phyloP scores from a whole-genome alignment of 495 filamentous ascomycete genomes.

The Penicillium nucicola region DNA sequence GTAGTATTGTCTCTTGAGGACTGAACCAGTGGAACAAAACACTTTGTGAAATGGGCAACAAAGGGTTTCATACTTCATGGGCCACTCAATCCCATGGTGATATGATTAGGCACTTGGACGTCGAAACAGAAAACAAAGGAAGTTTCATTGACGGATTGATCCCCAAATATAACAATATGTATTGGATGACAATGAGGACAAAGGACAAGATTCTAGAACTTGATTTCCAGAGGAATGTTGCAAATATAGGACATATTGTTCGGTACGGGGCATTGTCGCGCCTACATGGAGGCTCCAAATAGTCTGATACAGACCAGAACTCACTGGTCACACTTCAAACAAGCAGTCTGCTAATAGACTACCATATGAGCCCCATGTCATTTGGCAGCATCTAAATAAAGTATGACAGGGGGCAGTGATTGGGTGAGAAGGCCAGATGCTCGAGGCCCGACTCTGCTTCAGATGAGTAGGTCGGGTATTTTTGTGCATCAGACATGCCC shows the following conservation, averaged over 20 bases:
- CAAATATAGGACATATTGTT: slow-evolving; percentile 16
- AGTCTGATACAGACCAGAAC: background rate
- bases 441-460: slow-evolving; percentile 4
- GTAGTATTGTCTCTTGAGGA: too few relatives aligned
- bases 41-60: too few relatives aligned
- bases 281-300: slow-evolving; percentile 13
- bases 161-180: slow-evolving; percentile 2
- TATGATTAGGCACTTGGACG: background rate
- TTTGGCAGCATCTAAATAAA: background rate
- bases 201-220: background rate
- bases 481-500: slow-evolving; percentile 14
- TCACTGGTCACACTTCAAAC: slow-evolving; percentile 12
- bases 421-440: slow-evolving; percentile 15
- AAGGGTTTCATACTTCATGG: too few relatives aligned
- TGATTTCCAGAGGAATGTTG: slow-evolving; percentile 5
- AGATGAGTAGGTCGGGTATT: slow-evolving; percentile 9
- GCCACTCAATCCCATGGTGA: slow-evolving; percentile 8
- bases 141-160: slow-evolving; percentile 2
- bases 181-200: slow-evolving; percentile 1
- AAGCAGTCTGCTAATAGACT: slow-evolving; percentile 5
- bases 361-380: background rate
- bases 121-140: slow-evolving; percentile 8
- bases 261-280: background rate
- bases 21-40: too few relatives aligned
- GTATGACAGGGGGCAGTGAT: slow-evolving; percentile 6